Evolutionary conservation across 1,284 basidiomycete species (phyloP), one percentile per base, ranked within the genome.

Genomic region (Cutaneotrichosporon sp.): DNA sequence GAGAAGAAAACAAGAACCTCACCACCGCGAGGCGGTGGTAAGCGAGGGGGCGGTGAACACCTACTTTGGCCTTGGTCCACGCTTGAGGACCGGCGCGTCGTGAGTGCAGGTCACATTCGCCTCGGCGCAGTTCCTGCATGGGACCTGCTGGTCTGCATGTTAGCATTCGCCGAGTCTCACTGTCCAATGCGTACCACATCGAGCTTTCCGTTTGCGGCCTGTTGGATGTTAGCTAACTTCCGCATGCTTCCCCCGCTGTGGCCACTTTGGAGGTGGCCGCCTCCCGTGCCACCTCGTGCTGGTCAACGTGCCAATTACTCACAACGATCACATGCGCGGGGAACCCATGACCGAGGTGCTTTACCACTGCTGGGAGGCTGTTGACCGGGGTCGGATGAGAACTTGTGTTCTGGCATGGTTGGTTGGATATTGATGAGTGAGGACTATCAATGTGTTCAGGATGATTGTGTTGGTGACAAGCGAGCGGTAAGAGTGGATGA

Each of bases 121-220:
- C 51, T 70, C 69, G 21, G 69, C 62, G 56, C 73, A 74, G 60
- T 72, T 71, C 42, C 68, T 62, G 51, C 73, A 74, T 21, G 72
- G 73, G 14, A 70, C 69, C 10, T 69, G 65, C 36, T 73, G 70
- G 53, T 73, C 73, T 74, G 63, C 18, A 14, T 42, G 34, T 32
- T 14, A 57, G 40, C 22, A 26, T 47, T 7, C 38, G 16, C 32
- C 11, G 7, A 5, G n/a, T 14, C 16, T 22, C 3, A 13, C 10
- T 21, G 4, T 10, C 9, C 6, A 4, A 13, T 10, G 32, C 73
- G 21, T 59, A 73, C 73, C 73, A 59, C 73, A 74, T 52, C 70
- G 67, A 26, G 73, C 70, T 64, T 74, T 74, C 36, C 72, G 66
- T 61, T 72, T 73, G 18, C 73, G 66, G 63, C 73, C 71, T 70